Conservation (phyloP, 177 flowering plant genomes). For the Tripterygium wilfordii region DNA sequence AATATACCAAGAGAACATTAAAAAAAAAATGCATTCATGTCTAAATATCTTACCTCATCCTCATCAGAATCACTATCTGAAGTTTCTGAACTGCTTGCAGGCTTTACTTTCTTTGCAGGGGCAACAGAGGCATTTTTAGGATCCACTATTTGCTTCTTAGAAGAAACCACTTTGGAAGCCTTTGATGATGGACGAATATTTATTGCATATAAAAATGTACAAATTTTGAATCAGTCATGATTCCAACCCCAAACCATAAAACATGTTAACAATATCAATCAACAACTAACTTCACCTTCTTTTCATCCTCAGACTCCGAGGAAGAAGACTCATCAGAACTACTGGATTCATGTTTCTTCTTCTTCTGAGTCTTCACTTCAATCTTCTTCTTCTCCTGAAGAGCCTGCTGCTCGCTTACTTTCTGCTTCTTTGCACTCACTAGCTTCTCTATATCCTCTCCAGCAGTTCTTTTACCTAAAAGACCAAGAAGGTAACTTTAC, state of each 20-base stretch:
- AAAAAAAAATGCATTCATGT: too few species aligned
- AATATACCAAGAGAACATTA: too few species aligned
- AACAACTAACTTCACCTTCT: constrained; percentile 14
- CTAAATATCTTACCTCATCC: constrained; percentile 7
- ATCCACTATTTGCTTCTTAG: constrained; percentile 19
- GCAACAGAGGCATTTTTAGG: constrained; percentile 31
- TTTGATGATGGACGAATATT: constrained; percentile 18
- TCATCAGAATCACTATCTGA: constrained; percentile 21
- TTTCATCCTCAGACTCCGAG: constrained; percentile 42
- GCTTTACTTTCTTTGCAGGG: constrained; percentile 25
- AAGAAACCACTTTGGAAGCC: constrained; percentile 17
- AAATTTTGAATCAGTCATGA: too few species aligned
- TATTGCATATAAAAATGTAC: too few species aligned
- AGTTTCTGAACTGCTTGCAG: constrained; percentile 29
- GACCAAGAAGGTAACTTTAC: background rate
- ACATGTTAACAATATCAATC: too few species aligned
- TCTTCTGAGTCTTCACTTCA: constrained; percentile 32
- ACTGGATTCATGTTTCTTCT: constrained; percentile 35
- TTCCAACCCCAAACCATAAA: too few species aligned
- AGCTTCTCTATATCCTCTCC: constrained; percentile 44
- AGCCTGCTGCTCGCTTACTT: constrained; percentile 29
- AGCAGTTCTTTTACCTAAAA: constrained; percentile 60
- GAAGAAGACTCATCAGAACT: constrained; percentile 53
- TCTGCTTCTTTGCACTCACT: constrained; percentile 58
- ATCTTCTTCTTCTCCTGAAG: constrained; percentile 30